phyloP scores from a whole-genome alignment of 495 filamentous ascomycete species.

The Pyronema omphalodes region DNA sequence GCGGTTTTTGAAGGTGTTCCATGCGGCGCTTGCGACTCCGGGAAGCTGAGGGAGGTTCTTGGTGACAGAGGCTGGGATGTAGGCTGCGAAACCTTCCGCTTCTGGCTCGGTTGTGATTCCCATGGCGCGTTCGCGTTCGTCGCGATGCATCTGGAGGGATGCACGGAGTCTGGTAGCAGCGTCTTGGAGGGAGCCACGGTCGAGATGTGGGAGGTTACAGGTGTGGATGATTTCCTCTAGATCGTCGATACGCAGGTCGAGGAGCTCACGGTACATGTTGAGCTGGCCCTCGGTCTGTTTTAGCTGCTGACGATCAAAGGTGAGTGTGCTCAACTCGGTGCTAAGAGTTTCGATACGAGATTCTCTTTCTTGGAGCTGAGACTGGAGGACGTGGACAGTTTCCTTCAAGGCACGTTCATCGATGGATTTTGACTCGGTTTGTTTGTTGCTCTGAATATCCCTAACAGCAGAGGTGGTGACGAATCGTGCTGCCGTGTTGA shows the following conservation, averaged over 20 bases:
- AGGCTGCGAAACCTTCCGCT: background rate
- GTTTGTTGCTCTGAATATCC: conserved; percentile 27
- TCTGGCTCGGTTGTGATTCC: background rate
- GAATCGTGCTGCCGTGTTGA: conserved; percentile 74
- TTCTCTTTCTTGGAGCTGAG: conserved; percentile 89
- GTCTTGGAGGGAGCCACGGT: conserved; percentile 56
- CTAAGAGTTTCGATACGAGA: conserved; percentile 72
- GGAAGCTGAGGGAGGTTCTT: background rate
- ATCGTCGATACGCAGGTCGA: conserved; percentile 77
- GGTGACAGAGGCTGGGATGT: background rate
- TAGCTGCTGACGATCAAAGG: conserved; percentile 50
- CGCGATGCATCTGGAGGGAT: conserved; percentile 92
- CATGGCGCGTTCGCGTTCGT: conserved; percentile 54
- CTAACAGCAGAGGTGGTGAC: conserved; percentile 56
- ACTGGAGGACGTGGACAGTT: conserved; percentile 86
- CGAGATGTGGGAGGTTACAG: conserved; percentile 51
- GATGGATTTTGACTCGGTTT: conserved; percentile 35
- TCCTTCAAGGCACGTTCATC: conserved; percentile 88
- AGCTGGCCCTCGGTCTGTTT: conserved; percentile 75
- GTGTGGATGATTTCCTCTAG: conserved; percentile 77
- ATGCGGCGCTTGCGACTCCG: background rate
- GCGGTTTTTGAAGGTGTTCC: background rate
- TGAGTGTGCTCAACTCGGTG: conserved; percentile 43
- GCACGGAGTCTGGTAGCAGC: conserved; percentile 82
- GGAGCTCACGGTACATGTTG: conserved; percentile 80